Percentiles rank a stretch among this genome's conserved stretches.
Conservation (phyloP, 2,329 filamentous ascomycete species). For the Fonsecaea pugnacius region DNA sequence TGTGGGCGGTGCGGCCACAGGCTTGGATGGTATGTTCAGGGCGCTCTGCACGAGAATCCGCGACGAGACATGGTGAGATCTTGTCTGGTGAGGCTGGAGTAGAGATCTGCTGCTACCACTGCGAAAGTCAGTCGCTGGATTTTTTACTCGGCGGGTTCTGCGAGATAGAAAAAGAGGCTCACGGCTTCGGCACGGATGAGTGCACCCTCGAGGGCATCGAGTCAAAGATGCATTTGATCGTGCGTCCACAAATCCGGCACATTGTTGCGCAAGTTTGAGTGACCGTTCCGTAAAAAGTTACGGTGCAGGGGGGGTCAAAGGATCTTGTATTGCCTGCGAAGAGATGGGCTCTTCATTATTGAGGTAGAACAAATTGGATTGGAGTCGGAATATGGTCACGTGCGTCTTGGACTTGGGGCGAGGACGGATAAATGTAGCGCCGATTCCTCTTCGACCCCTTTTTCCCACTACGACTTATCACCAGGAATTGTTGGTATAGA, state of each 20-base stretch:
- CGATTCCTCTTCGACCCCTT: neutral
- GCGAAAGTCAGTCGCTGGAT: neutral
- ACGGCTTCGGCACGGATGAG: constrained; percentile 20
- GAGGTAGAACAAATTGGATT: neutral
- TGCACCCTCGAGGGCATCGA: constrained; percentile 36
- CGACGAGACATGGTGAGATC: constrained; percentile 32
- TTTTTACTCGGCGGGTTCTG: neutral
- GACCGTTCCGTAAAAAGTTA: neutral
- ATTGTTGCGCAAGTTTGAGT: constrained; percentile 25
- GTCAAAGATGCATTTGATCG: constrained; percentile 39
- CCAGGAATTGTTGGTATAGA: neutral
- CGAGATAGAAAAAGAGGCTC: neutral
- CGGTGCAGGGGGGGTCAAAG: too few species aligned
- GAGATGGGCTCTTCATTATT: neutral
- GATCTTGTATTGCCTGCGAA: neutral
- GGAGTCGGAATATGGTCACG: neutral
- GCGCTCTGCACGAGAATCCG: constrained; percentile 27
- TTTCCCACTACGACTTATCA: too few species aligned
- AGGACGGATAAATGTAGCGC: too few species aligned
- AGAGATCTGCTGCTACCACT: constrained; percentile 9
- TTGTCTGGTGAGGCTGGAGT: constrained; percentile 12
- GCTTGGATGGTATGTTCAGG: constrained; percentile 27
- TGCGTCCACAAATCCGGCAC: constrained; percentile 38
- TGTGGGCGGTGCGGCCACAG: constrained; percentile 27
- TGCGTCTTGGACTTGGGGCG: neutral